Evolutionary conservation across 129 eudicot genomes (phyloP).

Genomic region (Centrapalus pauciflorus): DNA sequence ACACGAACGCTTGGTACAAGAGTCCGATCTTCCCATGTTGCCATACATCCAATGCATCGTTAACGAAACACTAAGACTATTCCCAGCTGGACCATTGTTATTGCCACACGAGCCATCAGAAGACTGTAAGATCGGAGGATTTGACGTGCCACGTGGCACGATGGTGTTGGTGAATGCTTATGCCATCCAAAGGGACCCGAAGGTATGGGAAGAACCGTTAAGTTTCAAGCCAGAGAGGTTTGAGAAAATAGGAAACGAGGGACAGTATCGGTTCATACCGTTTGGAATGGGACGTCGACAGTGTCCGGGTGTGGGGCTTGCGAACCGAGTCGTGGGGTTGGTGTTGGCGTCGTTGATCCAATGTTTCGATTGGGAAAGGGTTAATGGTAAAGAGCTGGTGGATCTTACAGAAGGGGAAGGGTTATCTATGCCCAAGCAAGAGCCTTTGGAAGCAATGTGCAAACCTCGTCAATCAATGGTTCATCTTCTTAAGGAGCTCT

Average conservation of each 20-base stretch:
- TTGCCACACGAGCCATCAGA: constrained; percentile 1
- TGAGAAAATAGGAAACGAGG: too few relatives aligned
- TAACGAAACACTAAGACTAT: constrained; percentile 3
- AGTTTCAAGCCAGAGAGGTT: too few relatives aligned
- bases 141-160: constrained; percentile 5
- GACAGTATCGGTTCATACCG: too few relatives aligned
- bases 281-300: constrained; percentile 13
- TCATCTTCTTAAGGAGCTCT: constrained; percentile 12
- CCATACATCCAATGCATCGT: constrained; percentile 3
- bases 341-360: constrained; percentile 3
- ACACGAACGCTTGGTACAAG: background rate
- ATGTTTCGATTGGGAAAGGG: constrained; percentile 19
- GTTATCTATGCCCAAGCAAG: constrained; percentile 22
- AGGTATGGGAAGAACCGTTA: too few relatives aligned
- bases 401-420: constrained; percentile 7
- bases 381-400: background rate
- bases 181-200: too few relatives aligned
- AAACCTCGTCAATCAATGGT: background rate
- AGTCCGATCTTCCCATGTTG: background rate
- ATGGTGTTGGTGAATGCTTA: constrained; percentile 1
- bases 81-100: constrained; percentile 6
- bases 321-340: background rate
- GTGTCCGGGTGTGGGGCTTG: constrained; percentile 6
- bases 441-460: constrained; percentile 32
- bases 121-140: constrained; percentile 10